Evolutionary conservation across 352 stramenopile genomes (phyloP).

Genomic region (Saprolegnia parasitica): DNA sequence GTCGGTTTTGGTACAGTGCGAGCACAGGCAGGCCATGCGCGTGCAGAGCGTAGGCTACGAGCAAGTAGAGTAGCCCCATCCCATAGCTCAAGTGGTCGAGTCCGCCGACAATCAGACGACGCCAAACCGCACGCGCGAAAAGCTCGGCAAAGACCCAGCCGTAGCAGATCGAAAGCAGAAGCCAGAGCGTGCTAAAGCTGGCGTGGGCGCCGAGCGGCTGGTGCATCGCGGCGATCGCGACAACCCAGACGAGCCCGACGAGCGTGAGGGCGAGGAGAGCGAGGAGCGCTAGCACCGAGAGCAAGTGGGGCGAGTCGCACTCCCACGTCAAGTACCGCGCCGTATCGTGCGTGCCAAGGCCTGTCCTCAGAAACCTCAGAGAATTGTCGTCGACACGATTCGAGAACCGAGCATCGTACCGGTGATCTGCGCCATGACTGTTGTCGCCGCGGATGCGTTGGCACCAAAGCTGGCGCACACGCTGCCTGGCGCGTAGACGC

Average conservation of each 20-base stretch:
- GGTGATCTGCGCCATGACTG: background rate
- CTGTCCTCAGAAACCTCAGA: background rate
- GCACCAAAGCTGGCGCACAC: background rate
- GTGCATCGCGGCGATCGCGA: background rate
- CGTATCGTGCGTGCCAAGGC: background rate
- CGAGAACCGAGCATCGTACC: background rate
- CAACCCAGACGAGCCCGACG: background rate
- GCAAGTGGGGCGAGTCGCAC: constrained; percentile 10
- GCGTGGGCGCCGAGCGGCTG: background rate
- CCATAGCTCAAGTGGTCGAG: constrained; percentile 9
- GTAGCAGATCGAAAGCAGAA: background rate
- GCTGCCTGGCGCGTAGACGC: background rate
- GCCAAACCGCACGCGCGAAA: background rate
- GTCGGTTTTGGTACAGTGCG: constrained; percentile 1
- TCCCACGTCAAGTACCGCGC: constrained; percentile 9
- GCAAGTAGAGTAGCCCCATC: background rate
- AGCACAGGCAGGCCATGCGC: background rate
- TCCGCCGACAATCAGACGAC: background rate
- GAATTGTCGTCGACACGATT: background rate
- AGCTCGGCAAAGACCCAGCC: constrained; percentile 13
- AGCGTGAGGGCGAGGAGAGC: background rate
- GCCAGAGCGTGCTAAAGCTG: constrained; percentile 4
- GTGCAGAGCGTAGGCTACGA: background rate
- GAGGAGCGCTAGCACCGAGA: background rate
- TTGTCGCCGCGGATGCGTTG: background rate